These are phyloP conservation scores for Alternaria ventricosa DNA, from an alignment of 2,329 filamentous ascomycete genomes.

Conservation along the genomic window DNA sequence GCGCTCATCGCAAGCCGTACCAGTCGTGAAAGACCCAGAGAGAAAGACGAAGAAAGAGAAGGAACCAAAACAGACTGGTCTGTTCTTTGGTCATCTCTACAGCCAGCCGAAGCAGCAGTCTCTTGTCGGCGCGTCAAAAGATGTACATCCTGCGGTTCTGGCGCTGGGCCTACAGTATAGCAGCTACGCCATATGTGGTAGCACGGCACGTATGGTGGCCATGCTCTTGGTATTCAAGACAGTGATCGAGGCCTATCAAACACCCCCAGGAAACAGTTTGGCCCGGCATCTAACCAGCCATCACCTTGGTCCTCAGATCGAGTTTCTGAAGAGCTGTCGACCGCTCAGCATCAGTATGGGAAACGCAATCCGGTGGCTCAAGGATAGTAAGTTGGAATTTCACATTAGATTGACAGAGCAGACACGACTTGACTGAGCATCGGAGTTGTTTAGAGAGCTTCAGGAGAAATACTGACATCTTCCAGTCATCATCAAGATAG, in stretches of 20 bases:
- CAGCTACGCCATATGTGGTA: conserved; percentile 86
- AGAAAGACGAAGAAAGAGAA: conserved; percentile 43
- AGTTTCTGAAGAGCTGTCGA: conserved; percentile 91
- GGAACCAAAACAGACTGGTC: conserved; percentile 62
- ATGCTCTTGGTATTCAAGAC: conserved; percentile 90
- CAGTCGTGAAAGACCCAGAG: conserved; percentile 38
- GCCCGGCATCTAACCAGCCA: conserved; percentile 91
- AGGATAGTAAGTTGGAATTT: conserved; percentile 61
- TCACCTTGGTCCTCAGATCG: conserved; percentile 91
- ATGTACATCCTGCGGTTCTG: conserved; percentile 85
- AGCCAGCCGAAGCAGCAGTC: conserved; percentile 73
- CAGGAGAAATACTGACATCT: conserved; percentile 3
- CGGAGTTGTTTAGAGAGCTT: neutral
- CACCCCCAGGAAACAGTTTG: conserved; percentile 81
- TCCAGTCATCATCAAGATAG: conserved; percentile 80
- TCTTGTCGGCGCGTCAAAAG: conserved; percentile 66
- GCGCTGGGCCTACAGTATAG: conserved; percentile 89
- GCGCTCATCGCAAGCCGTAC: conserved; percentile 36
- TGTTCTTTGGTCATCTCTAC: conserved; percentile 76
- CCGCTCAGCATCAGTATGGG: conserved; percentile 97
- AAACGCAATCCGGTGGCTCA: conserved; percentile 93
- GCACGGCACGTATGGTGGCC: conserved; percentile 83
- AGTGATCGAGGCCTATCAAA: conserved; percentile 92
- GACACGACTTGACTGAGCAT: neutral
- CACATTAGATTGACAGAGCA: neutral